Evolutionary conservation across 805 yeast genomes (phyloP).

Genomic region (Ogataea degrootiae): DNA sequence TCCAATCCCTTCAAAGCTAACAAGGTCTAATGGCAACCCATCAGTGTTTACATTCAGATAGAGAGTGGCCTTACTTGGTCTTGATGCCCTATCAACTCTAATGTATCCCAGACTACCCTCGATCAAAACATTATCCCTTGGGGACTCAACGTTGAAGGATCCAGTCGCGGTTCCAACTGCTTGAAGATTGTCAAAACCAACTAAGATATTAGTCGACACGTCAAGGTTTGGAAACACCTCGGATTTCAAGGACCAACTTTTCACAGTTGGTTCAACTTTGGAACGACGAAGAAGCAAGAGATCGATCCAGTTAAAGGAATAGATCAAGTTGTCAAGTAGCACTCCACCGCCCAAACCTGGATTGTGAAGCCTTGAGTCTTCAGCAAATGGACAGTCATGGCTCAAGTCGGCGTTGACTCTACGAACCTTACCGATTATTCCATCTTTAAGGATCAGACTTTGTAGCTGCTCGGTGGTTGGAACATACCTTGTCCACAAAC

Average conservation of each 20-base stretch:
- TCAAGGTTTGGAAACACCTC: constrained; percentile 36
- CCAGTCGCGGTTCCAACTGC: constrained; percentile 34
- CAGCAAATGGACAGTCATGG: constrained; percentile 3
- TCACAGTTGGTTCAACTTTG: constrained; percentile 20
- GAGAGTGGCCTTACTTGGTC: constrained; percentile 26
- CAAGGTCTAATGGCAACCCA: constrained; percentile 20
- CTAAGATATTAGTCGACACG: constrained; percentile 32
- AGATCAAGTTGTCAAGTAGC: constrained; percentile 49
- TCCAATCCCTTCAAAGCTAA: constrained; percentile 36
- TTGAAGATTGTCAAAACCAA: constrained; percentile 34
- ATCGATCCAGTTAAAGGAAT: constrained; percentile 42
- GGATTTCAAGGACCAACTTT: constrained; percentile 30
- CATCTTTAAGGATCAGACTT: constrained; percentile 30
- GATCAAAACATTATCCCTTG: constrained; percentile 8
- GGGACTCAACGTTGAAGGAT: constrained; percentile 9
- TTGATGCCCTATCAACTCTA: constrained; percentile 11
- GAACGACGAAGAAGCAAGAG: constrained; percentile 31
- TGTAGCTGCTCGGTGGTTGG: constrained; percentile 36
- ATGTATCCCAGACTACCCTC: constrained; percentile 20
- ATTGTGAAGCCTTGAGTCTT: constrained; percentile 32
- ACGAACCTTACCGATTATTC: constrained; percentile 38
- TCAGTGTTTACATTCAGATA: constrained; percentile 21
- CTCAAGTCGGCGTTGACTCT: constrained; percentile 40
- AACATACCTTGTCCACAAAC: constrained; percentile 50
- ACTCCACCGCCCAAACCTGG: constrained; percentile 53